phyloP scores from a whole-genome alignment of 2,329 filamentous ascomycete genomes.

The Colletotrichum sp. region DNA sequence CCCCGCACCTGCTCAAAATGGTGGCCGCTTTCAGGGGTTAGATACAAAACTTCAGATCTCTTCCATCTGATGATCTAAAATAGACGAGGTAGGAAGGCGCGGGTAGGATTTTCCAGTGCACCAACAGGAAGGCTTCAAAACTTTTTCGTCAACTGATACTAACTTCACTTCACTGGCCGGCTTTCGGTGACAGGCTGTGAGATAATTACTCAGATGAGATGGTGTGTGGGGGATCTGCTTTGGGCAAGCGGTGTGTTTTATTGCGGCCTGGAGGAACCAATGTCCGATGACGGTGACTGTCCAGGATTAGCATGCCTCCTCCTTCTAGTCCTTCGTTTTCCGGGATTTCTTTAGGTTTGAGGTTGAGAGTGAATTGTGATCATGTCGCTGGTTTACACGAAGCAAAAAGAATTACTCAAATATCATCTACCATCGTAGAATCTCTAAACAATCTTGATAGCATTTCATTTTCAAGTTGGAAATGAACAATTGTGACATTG shows the following conservation, averaged over 20 bases:
- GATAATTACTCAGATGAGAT: slow-evolving; percentile 17
- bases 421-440: background rate
- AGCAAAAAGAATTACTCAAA: background rate
- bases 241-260: slow-evolving; percentile 11
- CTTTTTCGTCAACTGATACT: background rate
- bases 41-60: background rate
- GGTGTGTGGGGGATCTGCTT: slow-evolving; percentile 1
- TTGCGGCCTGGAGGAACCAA: slow-evolving; percentile 13
- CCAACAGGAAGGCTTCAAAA: background rate
- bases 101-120: background rate
- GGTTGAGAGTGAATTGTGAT: background rate
- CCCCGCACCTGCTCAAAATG: background rate
- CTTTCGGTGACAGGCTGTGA: background rate
- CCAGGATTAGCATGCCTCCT: background rate
- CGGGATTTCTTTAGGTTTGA: background rate
- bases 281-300: background rate
- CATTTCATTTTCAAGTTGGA: background rate
- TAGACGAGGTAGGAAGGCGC: background rate
- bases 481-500: background rate
- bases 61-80: background rate
- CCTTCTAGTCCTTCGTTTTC: background rate
- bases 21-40: background rate
- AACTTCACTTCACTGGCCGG: background rate
- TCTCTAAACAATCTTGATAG: background rate
- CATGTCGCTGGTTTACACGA: background rate